Evolutionary conservation across 208 protist genomes (phyloP), one percentile per base, ranked within the genome.

Genomic region (Crithidia sp.): DNA sequence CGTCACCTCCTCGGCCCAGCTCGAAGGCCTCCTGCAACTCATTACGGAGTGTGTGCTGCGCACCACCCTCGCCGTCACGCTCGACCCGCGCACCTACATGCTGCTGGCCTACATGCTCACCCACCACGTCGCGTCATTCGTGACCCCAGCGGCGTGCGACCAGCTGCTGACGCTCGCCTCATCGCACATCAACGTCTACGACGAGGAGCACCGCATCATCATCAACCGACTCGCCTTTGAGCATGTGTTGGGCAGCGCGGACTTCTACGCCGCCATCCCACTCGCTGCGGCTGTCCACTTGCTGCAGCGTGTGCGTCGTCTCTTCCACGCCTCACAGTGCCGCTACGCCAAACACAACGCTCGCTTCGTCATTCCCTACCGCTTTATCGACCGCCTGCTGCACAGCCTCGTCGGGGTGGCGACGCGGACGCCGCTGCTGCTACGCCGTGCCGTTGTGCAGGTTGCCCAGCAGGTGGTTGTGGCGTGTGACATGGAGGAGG

Each of bases 211-310:
- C 60, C 71, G 74, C 45, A 77, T 94, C 56, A 78, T 93, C 61
- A 83, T 92, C n/a, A 94, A 96, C 77, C 92, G 92, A 3, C 80
- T 91, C 14, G 74, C 88, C 14, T 93, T 96, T 74, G 84, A 92
- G 67, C 80, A 89, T 58, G 73, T 94, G 10, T 77, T 96, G 7
- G 65, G 79, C 12, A 86, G 93, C 77, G 65, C 79, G 57, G 71
- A 82, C 74, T 60, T 94, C 52, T 78, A 89, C 66, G 76, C 81
- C 17, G 62, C 65, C 3, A 82, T 96, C 67, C 84, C 82, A 47
- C 19, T 75, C 0, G 76, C 84, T 7, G 65, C 77, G 12, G 80
- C 86, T 16, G 39, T 88, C 10, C 84, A 92, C 73, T 49, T 94
- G 6, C 74, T 88, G 44, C 57, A 88, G 63, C 68, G 77, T 7